These are phyloP conservation scores for Oryza nivara DNA, from an alignment of 176 grass and related monocot species.

Conservation along the genomic window DNA sequence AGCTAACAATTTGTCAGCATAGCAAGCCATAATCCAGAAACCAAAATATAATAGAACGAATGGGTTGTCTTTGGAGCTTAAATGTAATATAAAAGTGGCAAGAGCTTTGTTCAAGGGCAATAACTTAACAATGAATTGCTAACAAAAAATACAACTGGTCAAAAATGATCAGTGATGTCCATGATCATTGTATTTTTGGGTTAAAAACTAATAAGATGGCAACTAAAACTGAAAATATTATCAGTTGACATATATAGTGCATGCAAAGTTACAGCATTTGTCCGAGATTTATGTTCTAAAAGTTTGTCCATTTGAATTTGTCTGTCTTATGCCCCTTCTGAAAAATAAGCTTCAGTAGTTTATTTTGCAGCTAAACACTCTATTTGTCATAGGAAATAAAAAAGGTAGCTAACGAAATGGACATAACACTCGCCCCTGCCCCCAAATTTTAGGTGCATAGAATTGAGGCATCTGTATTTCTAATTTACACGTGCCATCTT, in stretches of 20 bases:
- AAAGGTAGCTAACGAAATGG: background rate
- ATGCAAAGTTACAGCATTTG: background rate
- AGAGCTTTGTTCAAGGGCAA: background rate
- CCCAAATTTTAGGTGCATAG: background rate
- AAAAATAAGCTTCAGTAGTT: slow-evolving; percentile 1
- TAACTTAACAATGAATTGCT: background rate
- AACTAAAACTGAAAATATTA: background rate
- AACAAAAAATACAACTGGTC: slow-evolving; percentile 17
- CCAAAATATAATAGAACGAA: background rate
- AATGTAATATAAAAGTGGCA: slow-evolving; percentile 9
- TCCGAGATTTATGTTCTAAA: background rate
- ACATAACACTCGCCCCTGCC: background rate
- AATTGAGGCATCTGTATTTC: background rate
- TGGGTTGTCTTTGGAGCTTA: background rate
- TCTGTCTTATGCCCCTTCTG: background rate
- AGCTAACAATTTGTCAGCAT: slow-evolving; percentile 37
- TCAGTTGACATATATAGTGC: background rate
- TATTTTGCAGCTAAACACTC: background rate
- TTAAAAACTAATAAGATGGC: slow-evolving; percentile 18
- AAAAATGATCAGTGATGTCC: background rate
- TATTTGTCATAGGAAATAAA: background rate
- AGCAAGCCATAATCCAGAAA: background rate
- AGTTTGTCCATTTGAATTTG: background rate
- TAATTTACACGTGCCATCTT: background rate
- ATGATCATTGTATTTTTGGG: slow-evolving; percentile 4